Evolutionary conservation across 2,329 filamentous ascomycete genomes (phyloP).

Genomic region (Botrytis pseudocinerea): DNA sequence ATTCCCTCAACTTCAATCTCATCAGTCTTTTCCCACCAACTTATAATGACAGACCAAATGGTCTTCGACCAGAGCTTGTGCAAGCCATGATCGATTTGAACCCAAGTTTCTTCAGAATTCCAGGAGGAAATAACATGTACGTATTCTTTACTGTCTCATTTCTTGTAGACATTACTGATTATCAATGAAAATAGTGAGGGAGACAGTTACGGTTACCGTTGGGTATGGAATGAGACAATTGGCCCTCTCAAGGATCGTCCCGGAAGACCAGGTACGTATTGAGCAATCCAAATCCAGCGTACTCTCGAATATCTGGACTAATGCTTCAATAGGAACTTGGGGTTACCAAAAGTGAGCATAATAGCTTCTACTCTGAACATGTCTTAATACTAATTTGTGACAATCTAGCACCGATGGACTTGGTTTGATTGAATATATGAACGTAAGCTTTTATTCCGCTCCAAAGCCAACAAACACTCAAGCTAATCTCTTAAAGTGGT

Average conservation of each 20-base stretch:
- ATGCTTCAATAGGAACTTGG: conserved; percentile 8
- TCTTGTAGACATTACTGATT: conserved; percentile 34
- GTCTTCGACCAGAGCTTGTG: conserved; percentile 56
- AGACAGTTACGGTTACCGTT: conserved; percentile 33
- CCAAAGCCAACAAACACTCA: neutral
- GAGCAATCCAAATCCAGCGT: neutral
- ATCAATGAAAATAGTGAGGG: conserved; percentile 32
- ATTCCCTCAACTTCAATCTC: conserved; percentile 55
- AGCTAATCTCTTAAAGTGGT: conserved; percentile 41
- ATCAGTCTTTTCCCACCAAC: conserved; percentile 62
- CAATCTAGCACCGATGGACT: conserved; percentile 48
- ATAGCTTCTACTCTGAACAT: too few relatives aligned
- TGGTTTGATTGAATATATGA: conserved; percentile 53
- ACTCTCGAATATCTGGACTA: neutral
- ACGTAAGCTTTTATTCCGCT: conserved; percentile 27
- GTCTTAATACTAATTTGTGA: conserved; percentile 29
- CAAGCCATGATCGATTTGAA: conserved; percentile 53
- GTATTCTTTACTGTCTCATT: conserved; percentile 14
- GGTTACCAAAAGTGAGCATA: conserved; percentile 26
- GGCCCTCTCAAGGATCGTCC: conserved; percentile 43
- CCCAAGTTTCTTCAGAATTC: conserved; percentile 60
- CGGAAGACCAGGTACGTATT: conserved; percentile 47
- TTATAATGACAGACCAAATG: conserved; percentile 57
- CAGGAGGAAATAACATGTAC: conserved; percentile 63
- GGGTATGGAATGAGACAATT: conserved; percentile 46